Evolutionary conservation across 1,284 basidiomycete species (phyloP).

Genomic region (Cutaneotrichosporon curvatum): DNA sequence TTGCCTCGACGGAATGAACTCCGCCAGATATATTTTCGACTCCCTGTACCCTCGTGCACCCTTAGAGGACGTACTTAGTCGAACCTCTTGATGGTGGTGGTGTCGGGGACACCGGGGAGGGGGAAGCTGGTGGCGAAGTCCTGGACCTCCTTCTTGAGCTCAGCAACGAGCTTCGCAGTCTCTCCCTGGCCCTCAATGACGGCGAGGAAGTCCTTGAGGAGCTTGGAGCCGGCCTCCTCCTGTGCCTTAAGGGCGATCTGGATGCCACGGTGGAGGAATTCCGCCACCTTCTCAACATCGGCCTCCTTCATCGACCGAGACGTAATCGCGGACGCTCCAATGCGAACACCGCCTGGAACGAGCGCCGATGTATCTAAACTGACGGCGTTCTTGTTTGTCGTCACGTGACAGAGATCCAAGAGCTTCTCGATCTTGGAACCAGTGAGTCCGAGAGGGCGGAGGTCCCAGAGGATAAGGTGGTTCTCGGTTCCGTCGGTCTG

Average conservation of each 20-base stretch:
- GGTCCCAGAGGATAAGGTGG: constrained; percentile 97
- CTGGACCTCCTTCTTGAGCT: constrained; percentile 44
- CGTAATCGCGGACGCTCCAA: constrained; percentile 90
- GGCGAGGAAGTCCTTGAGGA: constrained; percentile 91
- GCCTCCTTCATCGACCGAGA: constrained; percentile 84
- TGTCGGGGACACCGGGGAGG: constrained; percentile 77
- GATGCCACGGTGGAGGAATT: constrained; percentile 85
- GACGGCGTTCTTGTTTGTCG: constrained; percentile 61
- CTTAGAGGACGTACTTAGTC: too few species aligned
- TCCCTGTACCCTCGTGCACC: neutral
- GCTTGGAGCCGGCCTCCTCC: constrained; percentile 89
- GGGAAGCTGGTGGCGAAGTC: constrained; percentile 55
- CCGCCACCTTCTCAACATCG: constrained; percentile 76
- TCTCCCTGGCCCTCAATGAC: constrained; percentile 69
- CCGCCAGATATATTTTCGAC: too few species aligned
- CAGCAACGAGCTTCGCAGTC: constrained; percentile 52
- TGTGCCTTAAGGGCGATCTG: constrained; percentile 81
- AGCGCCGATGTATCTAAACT: constrained; percentile 60
- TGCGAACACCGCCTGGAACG: constrained; percentile 93
- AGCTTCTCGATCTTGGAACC: constrained; percentile 99
- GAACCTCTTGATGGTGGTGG: constrained; percentile 20
- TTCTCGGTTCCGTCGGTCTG: constrained; percentile 97
- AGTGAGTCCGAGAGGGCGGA: constrained; percentile 88
- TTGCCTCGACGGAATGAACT: neutral
- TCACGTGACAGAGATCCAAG: constrained; percentile 93